A percentile compares a stretch with the other conserved stretches of the same genome.
Evolutionary conservation across 2,329 filamentous ascomycete species (phyloP).

Genomic region (Alternaria viburni): DNA sequence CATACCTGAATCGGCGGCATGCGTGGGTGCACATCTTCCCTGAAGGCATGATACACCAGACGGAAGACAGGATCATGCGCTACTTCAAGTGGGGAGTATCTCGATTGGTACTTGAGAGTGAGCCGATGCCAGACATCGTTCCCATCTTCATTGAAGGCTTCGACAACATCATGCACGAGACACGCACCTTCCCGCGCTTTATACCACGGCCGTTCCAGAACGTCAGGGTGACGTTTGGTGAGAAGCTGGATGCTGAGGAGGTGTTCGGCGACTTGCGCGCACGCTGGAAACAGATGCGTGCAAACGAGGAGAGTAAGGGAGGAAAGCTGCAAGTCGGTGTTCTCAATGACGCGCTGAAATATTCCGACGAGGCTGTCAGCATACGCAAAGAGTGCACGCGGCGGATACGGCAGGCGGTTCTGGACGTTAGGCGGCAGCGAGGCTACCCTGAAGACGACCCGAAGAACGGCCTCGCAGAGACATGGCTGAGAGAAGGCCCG

Average conservation of each 20-base stretch:
- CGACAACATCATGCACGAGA: constrained; percentile 86
- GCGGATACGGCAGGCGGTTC: constrained; percentile 77
- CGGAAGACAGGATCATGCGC: constrained; percentile 76
- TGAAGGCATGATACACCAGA: constrained; percentile 92
- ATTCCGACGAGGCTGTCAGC: constrained; percentile 75
- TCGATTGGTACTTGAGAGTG: constrained; percentile 85
- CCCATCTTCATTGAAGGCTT: constrained; percentile 95
- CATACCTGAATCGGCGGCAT: constrained; percentile 71
- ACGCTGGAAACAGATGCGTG: constrained; percentile 74
- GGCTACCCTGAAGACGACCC: constrained; percentile 83
- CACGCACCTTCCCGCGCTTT: constrained; percentile 78
- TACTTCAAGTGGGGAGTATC: constrained; percentile 99
- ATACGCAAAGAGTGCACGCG: constrained; percentile 81
- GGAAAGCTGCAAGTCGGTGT: constrained; percentile 60
- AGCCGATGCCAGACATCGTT: constrained; percentile 85
- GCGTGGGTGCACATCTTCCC: constrained; percentile 96
- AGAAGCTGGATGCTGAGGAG: constrained; percentile 73
- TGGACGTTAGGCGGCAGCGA: constrained; percentile 74
- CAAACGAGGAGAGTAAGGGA: constrained; percentile 56
- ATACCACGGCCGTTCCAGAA: constrained; percentile 75
- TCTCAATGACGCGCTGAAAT: constrained; percentile 68
- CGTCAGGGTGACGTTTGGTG: constrained; percentile 78
- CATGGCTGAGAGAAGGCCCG: constrained; percentile 69
- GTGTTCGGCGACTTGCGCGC: constrained; percentile 79
- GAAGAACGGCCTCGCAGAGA: constrained; percentile 77